These are phyloP conservation scores for Suillus subluteus DNA, from an alignment of 768 basidiomycete genomes.

Conservation along the genomic window DNA sequence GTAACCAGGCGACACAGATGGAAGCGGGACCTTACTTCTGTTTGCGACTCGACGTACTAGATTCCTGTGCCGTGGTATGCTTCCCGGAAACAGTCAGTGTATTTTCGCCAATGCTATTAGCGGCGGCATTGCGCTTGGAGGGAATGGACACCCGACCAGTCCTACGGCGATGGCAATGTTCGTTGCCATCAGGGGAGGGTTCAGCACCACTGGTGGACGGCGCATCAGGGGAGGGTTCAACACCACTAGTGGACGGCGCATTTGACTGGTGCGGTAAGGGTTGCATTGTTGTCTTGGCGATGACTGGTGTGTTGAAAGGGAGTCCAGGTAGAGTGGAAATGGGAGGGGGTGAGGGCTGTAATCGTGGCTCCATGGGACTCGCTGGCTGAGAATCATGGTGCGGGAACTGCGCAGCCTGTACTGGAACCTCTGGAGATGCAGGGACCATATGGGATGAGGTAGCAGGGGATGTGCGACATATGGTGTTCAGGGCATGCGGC, in stretches of 20 bases:
- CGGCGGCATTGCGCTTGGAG: neutral
- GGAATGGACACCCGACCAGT: neutral
- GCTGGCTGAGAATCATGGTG: neutral
- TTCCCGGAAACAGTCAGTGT: neutral
- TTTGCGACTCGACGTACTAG: neutral
- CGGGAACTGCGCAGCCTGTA: neutral
- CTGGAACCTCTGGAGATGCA: conserved; percentile 1
- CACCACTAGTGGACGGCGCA: neutral
- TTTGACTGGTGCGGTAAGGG: neutral
- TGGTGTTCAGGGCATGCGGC: no score
- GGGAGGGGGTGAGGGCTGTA: neutral
- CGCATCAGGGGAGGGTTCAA: neutral
- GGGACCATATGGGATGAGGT: neutral
- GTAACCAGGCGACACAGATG: conserved; percentile 1
- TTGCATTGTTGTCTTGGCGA: no score
- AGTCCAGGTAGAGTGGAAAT: neutral
- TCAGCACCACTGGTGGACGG: neutral
- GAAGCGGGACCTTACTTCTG: neutral
- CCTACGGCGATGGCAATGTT: neutral
- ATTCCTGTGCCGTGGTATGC: neutral
- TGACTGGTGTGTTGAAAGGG: no score
- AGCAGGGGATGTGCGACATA: no score
- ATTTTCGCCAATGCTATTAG: neutral
- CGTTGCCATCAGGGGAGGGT: neutral
- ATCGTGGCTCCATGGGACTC: neutral